These are phyloP conservation scores for Penicillium sp. DNA, from an alignment of 2,329 filamentous ascomycete genomes.

Conservation along the genomic window DNA sequence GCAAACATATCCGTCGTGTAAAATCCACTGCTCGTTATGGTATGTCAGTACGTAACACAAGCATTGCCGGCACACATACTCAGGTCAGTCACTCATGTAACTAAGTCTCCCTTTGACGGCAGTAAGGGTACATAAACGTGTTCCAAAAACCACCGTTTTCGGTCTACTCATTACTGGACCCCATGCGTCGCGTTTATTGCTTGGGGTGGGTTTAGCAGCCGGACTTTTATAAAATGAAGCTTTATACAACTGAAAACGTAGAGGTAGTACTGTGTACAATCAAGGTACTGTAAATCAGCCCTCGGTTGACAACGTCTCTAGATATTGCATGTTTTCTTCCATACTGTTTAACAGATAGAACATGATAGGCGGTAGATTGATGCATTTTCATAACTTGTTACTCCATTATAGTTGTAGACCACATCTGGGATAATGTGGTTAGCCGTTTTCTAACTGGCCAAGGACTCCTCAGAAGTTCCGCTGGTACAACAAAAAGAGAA, in stretches of 20 bases:
- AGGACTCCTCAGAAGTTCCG: background rate
- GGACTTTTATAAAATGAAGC: background rate
- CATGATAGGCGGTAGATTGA: background rate
- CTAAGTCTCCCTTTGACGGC: background rate
- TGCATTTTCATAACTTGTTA: background rate
- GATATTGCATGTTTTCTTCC: background rate
- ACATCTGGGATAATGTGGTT: background rate
- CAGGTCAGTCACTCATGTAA: background rate
- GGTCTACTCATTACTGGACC: background rate
- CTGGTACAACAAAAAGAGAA: background rate
- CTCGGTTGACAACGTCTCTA: background rate
- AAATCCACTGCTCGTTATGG: background rate
- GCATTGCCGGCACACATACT: background rate
- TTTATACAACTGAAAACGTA: background rate
- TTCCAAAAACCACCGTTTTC: background rate
- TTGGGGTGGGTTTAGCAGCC: no score
- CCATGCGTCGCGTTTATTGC: background rate
- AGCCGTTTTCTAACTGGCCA: background rate
- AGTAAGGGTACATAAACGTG: background rate
- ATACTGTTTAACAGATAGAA: background rate
- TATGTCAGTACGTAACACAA: background rate
- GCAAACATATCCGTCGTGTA: background rate
- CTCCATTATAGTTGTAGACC: background rate
- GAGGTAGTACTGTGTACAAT: background rate
- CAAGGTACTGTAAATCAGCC: background rate